Evolutionary conservation across 2,329 filamentous ascomycete species (phyloP).

Genomic region (Cladophialophora exuberans): DNA sequence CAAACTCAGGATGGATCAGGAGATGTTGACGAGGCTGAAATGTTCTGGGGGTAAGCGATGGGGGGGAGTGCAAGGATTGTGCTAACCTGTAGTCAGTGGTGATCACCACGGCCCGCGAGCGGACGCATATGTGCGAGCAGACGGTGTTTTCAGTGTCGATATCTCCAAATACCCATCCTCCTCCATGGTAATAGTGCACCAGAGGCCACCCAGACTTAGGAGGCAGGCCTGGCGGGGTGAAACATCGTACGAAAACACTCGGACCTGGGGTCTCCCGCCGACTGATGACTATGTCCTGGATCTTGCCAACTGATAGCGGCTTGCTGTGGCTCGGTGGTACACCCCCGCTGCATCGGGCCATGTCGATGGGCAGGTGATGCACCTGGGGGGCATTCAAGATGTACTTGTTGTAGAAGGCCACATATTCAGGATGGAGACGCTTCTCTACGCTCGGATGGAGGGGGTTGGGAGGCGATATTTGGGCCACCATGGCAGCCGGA

Average conservation of each 20-base stretch:
- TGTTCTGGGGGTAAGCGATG: not conserved
- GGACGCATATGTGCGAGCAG: slow-evolving; percentile 57
- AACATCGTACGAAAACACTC: slow-evolving; percentile 53
- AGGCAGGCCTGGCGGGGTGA: slow-evolving; percentile 51
- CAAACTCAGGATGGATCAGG: not conserved
- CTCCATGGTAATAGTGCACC: slow-evolving; percentile 61
- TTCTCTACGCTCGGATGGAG: slow-evolving; percentile 53
- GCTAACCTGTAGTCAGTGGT: slow-evolving; percentile 31
- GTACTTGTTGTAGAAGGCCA: slow-evolving; percentile 57
- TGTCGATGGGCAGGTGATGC: slow-evolving; percentile 57
- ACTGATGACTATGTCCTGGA: slow-evolving; percentile 48
- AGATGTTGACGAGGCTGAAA: not conserved
- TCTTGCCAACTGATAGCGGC: slow-evolving; percentile 52
- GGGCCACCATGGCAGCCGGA: slow-evolving; percentile 19
- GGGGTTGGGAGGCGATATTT: slow-evolving; percentile 47
- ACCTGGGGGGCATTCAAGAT: slow-evolving; percentile 57
- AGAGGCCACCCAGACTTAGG: slow-evolving; percentile 55
- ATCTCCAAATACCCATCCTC: slow-evolving; percentile 62
- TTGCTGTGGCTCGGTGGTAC: slow-evolving; percentile 58
- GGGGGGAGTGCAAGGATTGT: slow-evolving; percentile 2
- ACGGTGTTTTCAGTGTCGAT: slow-evolving; percentile 63
- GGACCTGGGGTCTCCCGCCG: slow-evolving; percentile 53
- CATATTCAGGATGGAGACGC: slow-evolving; percentile 55
- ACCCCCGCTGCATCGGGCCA: slow-evolving; percentile 55
- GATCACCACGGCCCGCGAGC: slow-evolving; percentile 55